A percentile compares a stretch with the other conserved stretches of the same genome.
Evolutionary conservation across 208 protist genomes (phyloP).

Genomic region (Leishmania gerbilli): DNA sequence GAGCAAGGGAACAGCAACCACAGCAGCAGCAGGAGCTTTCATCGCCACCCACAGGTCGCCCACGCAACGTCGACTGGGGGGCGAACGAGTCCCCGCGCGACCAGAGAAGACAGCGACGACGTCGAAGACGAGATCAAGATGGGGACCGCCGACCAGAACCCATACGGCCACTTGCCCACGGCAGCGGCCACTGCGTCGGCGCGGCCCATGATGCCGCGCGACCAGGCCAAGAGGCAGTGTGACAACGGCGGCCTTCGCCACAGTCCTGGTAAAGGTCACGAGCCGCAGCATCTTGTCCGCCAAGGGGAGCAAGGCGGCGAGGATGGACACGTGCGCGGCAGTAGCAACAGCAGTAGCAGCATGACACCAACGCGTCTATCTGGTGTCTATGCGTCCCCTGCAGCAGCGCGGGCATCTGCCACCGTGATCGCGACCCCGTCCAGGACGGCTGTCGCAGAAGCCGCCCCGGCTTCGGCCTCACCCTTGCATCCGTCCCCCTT

Average conservation of each 20-base stretch:
- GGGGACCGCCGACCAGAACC: not conserved
- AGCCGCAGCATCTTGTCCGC: not conserved
- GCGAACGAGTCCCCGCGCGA: not conserved
- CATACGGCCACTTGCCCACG: not conserved
- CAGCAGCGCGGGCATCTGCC: not conserved
- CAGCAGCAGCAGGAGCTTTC: not conserved
- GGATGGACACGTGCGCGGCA: not conserved
- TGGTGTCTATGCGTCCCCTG: not conserved
- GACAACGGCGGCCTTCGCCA: not conserved
- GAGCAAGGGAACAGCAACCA: not conserved
- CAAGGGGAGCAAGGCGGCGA: not conserved
- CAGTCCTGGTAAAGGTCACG: not conserved
- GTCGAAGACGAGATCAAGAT: not conserved
- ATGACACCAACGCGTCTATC: slow-evolving; percentile 14
- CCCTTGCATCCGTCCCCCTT: slow-evolving; percentile 12
- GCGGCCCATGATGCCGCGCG: not conserved
- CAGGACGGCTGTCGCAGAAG: not conserved
- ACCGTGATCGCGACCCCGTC: not conserved
- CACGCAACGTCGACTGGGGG: not conserved
- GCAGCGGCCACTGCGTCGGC: not conserved
- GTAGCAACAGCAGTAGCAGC: slow-evolving; percentile 5
- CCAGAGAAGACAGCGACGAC: not conserved
- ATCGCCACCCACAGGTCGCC: not conserved
- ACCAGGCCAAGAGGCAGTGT: not conserved
- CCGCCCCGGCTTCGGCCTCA: not conserved